Base-by-base conservation (phyloP, 2,329 filamentous ascomycete genomes). In the Penicillium sp. region DNA sequence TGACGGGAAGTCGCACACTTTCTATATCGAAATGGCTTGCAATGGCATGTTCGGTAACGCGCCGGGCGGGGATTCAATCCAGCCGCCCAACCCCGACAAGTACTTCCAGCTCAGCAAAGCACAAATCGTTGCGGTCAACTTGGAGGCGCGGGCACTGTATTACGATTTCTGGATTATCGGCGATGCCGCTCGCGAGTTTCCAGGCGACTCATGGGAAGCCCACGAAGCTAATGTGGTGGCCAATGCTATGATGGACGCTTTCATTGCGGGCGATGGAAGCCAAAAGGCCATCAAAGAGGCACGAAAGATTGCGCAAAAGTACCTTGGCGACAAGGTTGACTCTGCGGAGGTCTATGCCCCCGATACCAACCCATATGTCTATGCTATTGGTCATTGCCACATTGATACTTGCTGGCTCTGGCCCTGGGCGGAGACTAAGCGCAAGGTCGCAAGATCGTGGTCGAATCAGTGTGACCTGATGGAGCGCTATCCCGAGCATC, bases 341-440 rank as follows among this genome's bases (percentile, higher is more conserved):
- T 93, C 91, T 6, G 82, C 89, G 54, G 87, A 91, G 64, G 92
- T 99, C 10, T 99, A 98, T 71, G 83, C 91, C 41, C 87, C 83
- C 51, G 88, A 87, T 62, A 88, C 88, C 27, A 83, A 89, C 36
- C 86, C 91, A 1, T 83, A 96, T 59, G 91, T 98, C 3, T 95
- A 87, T 68, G 94, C 87, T 37, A 94, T 98, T 65, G 95, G 95
- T 0, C 92, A 99, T 75, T 99, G 95, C 68, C 95, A 99, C 76
- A 99, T 99, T 66, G 95, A 98, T 77, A 96, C 90, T 31, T 97
- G 94, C 77, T 99, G 95, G 95, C 83, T 99, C 37, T 99, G 95
- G 95, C 95, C 95, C 0, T 99, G 92, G 85, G 95, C 90, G 10
- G 95, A 99, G 80, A 98, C 95, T 0, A 97, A 96, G 79, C 90